Evolutionary conservation across 768 basidiomycete species (phyloP), one percentile per base, ranked within the genome.

Genomic region (Daedalea quercina): DNA sequence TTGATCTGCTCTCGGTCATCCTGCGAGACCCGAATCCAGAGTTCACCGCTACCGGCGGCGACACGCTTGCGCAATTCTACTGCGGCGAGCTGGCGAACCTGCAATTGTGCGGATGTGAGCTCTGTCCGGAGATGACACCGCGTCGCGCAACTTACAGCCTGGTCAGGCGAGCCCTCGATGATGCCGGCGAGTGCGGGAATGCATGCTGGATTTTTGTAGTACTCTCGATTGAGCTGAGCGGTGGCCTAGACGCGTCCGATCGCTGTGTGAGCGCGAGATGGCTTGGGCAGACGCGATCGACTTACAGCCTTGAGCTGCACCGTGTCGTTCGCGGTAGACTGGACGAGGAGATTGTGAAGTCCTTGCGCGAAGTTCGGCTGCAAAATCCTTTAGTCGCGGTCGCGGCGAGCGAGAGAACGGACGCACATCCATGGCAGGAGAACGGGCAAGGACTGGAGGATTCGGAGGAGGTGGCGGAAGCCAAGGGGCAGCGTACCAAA

Each of bases 51-150:
- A 62, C 85, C 85, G 65, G 83, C 79, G 24, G 77, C 68, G 55
- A 97, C 81, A 53, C 95, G 89, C 76, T 99, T 99, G 61, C 95
- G 81, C 67, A 97, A 77, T 72, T 99, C 96, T 51, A 97, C 94
- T 8, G 94, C 94, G 45, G 94, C 91, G 20, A 99, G 80, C 82
- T 99, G 96, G 56, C 94, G 90, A 57, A 97, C 84, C 94, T 99
- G 48, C 48, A 28, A 54, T 43, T 44, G 26, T 13, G 24, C 11
- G 15, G 26, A 3, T 11, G 35, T 12, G 28, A 35, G 3, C 19
- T 3, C 15, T 15, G 33, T 24, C 12, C n/a, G 25, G 25, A 25
- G 40, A n/a, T 33, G 23, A 25, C 20, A 12, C 11, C 22, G 40
- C 44, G 20, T 25, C 22, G 44, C 19, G 55, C 20, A 22, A 78